phyloP scores from a whole-genome alignment of 805 yeast genomes.

The Ogataea naganishii region DNA sequence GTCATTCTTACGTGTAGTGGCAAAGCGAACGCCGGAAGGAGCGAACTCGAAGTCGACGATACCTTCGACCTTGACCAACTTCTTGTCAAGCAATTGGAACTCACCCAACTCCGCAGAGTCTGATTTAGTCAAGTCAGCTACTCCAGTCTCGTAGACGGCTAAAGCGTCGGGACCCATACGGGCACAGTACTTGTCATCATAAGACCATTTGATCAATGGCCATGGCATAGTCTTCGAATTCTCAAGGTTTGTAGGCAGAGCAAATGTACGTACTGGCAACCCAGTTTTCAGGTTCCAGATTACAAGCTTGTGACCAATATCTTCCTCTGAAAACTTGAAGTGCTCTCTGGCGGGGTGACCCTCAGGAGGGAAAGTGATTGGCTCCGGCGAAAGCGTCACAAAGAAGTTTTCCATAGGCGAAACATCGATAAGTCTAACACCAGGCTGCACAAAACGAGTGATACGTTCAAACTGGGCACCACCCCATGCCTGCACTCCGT shows the following conservation, averaged over 20 bases:
- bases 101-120: too few relatives aligned
- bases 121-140: too few relatives aligned
- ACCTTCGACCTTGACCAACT: slow-evolving; percentile 74
- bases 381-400: slow-evolving; percentile 84
- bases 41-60: slow-evolving; percentile 91
- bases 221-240: slow-evolving; percentile 67
- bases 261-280: slow-evolving; percentile 81
- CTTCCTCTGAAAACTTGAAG: slow-evolving; percentile 79
- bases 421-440: slow-evolving; percentile 82
- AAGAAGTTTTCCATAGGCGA: slow-evolving; percentile 88
- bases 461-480: slow-evolving; percentile 70
- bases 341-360: slow-evolving; percentile 53
- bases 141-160: slow-evolving; percentile 83
- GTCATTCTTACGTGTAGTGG: slow-evolving; percentile 39
- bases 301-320: slow-evolving; percentile 88
- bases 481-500: slow-evolving; percentile 96
- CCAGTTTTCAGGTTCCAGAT: slow-evolving; percentile 88
- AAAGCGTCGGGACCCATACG: slow-evolving; percentile 90
- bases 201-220: slow-evolving; percentile 97
- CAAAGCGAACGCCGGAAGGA: slow-evolving; percentile 73
- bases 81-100: slow-evolving; percentile 80
- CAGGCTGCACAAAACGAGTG: slow-evolving; percentile 77
- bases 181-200: slow-evolving; percentile 87
- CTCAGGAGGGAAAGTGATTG: slow-evolving; percentile 63
- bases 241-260: slow-evolving; percentile 69